Conservation (phyloP, 495 filamentous ascomycete species). For the Pseudomonodictys pantanalensis region DNA sequence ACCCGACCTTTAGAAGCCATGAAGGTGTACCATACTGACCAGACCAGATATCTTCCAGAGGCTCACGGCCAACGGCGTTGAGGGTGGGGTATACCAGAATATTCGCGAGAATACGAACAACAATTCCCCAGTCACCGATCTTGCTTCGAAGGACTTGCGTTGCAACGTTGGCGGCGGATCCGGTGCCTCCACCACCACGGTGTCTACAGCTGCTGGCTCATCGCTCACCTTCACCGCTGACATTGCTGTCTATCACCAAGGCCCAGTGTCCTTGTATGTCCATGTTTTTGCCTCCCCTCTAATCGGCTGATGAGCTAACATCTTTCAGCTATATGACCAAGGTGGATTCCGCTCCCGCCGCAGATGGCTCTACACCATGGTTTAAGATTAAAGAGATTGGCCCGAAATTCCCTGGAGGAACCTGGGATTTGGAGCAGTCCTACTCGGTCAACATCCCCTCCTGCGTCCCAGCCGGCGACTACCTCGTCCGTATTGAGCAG, state of each 20-base stretch:
- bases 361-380: conserved; percentile 33
- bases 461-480: conserved; percentile 33
- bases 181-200: conserved; percentile 47
- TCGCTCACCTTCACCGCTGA: conserved; percentile 50
- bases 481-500: conserved; percentile 35
- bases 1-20: background rate
- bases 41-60: conserved; percentile 45
- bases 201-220: conserved; percentile 52
- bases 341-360: conserved; percentile 24
- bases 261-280: conserved; percentile 49
- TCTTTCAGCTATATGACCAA: conserved; percentile 39
- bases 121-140: conserved; percentile 57
- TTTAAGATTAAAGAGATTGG: conserved; percentile 41
- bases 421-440: conserved; percentile 33
- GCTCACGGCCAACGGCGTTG: conserved; percentile 46
- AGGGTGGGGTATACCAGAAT: conserved; percentile 51
- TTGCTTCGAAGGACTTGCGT: conserved; percentile 52
- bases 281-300: background rate
- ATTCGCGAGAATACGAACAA: conserved; percentile 56
- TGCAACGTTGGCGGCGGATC: conserved; percentile 57
- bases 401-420: conserved; percentile 30
- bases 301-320: background rate
- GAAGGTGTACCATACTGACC: background rate
- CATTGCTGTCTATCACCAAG: conserved; percentile 58
- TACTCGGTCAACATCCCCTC: conserved; percentile 43